Evolutionary conservation across 345 rosid species (phyloP).

Genomic region (Aegle marmelos): DNA sequence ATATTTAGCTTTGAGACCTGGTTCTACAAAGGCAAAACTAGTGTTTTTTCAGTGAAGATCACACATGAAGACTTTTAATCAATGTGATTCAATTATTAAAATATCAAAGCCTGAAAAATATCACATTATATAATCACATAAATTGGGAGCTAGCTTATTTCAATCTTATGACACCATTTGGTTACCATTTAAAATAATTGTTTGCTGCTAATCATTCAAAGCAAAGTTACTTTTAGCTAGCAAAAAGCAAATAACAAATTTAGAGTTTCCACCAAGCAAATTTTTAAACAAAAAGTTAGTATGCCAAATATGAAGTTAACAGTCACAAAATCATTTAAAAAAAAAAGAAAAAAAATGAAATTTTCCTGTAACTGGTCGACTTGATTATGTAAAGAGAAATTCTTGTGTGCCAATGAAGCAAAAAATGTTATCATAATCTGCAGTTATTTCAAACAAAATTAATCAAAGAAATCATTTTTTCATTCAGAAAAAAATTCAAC

Average conservation of each 20-base stretch:
- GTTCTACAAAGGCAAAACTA: slow-evolving; percentile 35
- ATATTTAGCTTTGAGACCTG: slow-evolving; percentile 34
- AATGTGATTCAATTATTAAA: background rate
- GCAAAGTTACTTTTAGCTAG: background rate
- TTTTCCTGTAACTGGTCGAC: slow-evolving; percentile 52
- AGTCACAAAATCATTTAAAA: too few species aligned
- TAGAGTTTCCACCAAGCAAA: background rate
- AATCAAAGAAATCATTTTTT: background rate
- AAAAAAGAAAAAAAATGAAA: background rate
- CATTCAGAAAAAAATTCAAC: background rate
- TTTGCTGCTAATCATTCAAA: background rate
- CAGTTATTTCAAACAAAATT: slow-evolving; percentile 6
- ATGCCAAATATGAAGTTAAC: too few species aligned
- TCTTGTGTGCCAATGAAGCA: slow-evolving; percentile 52
- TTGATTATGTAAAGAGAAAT: slow-evolving; percentile 46
- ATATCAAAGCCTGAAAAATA: background rate
- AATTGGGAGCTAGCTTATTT: background rate
- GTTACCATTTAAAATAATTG: background rate
- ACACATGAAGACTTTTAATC: background rate
- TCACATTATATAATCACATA: background rate
- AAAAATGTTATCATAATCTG: slow-evolving; percentile 52
- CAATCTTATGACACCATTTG: background rate
- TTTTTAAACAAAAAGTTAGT: too few species aligned
- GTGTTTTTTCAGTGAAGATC: slow-evolving; percentile 6
- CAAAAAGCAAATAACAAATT: background rate